A percentile compares a stretch with the other conserved stretches of the same genome.
phyloP scores from a whole-genome alignment of 352 stramenopile genomes.

The Globisporangium perplexum region DNA sequence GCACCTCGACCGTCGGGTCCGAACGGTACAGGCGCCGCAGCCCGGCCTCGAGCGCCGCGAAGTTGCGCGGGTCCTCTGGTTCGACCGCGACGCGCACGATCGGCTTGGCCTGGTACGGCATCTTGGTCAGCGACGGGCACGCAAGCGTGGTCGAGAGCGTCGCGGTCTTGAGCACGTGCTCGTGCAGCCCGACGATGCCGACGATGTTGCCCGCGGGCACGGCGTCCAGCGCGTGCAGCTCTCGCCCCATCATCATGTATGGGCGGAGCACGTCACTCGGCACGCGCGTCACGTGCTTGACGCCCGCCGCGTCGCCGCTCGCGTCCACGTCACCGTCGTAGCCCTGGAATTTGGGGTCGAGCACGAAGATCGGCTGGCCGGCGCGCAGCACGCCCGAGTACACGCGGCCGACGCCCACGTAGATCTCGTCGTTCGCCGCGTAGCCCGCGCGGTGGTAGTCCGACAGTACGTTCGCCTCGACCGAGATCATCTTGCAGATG shows the following conservation, averaged over 20 bases:
- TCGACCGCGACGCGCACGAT: slow-evolving; percentile 92
- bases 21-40: slow-evolving; percentile 90
- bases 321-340: slow-evolving; percentile 27
- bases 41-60: slow-evolving; percentile 78
- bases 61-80: slow-evolving; percentile 80
- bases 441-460: slow-evolving; percentile 53
- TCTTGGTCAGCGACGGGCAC: slow-evolving; percentile 81
- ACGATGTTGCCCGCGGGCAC: slow-evolving; percentile 90
- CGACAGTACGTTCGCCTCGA: slow-evolving; percentile 81
- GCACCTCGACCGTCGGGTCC: slow-evolving; percentile 91
- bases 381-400: slow-evolving; percentile 83
- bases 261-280: slow-evolving; percentile 45
- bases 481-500: slow-evolving; percentile 92
- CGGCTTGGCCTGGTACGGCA: slow-evolving; percentile 89
- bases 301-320: slow-evolving; percentile 14
- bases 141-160: slow-evolving; percentile 77
- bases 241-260: slow-evolving; percentile 92
- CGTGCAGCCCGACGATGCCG: slow-evolving; percentile 82
- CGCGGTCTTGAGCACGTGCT: slow-evolving; percentile 88
- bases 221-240: slow-evolving; percentile 65
- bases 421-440: slow-evolving; percentile 61
- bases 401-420: slow-evolving; percentile 89
- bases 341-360: slow-evolving; percentile 89
- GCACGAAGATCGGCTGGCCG: slow-evolving; percentile 64
- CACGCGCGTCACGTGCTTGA: slow-evolving; percentile 63